Evolutionary conservation across 768 basidiomycete species (phyloP).

Genomic region (Hebeloma cylindrosporum): DNA sequence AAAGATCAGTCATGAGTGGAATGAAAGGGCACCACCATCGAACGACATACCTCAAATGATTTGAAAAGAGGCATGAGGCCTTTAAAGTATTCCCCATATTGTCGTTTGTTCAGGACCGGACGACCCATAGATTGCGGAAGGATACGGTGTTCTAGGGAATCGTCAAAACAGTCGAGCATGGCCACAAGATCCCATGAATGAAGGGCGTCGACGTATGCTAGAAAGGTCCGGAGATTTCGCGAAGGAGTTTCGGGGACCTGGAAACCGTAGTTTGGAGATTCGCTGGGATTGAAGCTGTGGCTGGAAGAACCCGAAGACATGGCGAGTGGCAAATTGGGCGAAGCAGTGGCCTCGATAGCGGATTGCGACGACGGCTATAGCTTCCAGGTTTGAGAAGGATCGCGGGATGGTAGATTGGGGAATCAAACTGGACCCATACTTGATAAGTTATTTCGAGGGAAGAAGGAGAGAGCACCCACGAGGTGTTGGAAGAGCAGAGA

Average conservation of each 20-base stretch:
- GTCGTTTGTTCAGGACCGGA: constrained; percentile 35
- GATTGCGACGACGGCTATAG: too few relatives aligned
- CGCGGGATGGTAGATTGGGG: constrained; percentile 2
- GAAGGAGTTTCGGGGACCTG: constrained; percentile 29
- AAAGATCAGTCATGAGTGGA: constrained; percentile 1
- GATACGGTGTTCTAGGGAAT: constrained; percentile 34
- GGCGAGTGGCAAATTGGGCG: background rate
- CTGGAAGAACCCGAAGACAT: constrained; percentile 3
- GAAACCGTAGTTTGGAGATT: constrained; percentile 27
- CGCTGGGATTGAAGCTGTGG: constrained; percentile 24
- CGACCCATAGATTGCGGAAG: constrained; percentile 34
- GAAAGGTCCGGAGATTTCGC: constrained; percentile 33
- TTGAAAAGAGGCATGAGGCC: constrained; percentile 29
- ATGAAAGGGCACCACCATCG: background rate
- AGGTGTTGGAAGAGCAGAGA: constrained; percentile 1
- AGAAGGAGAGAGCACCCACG: constrained; percentile 5
- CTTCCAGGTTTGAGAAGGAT: constrained; percentile 1
- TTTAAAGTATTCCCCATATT: constrained; percentile 32
- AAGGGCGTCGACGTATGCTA: constrained; percentile 33
- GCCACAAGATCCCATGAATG: constrained; percentile 31
- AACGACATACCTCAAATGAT: constrained; percentile 30
- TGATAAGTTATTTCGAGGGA: constrained; percentile 2
- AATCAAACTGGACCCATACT: background rate
- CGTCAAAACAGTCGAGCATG: constrained; percentile 32
- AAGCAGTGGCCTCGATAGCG: background rate